Evolutionary conservation across 148 eudicot species (phyloP).

Genomic region (Rhododendron vialii): DNA sequence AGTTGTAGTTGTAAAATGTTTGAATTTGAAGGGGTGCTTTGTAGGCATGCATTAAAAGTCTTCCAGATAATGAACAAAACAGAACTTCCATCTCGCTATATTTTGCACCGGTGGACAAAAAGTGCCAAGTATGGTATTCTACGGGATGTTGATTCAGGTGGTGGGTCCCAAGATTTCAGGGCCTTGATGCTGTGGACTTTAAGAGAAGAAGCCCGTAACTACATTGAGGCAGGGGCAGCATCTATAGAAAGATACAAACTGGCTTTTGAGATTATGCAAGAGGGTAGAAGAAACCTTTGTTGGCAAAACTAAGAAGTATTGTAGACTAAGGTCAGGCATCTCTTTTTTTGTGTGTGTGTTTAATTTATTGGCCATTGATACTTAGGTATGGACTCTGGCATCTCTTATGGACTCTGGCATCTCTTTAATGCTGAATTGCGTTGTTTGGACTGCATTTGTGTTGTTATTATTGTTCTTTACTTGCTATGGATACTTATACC

Average conservation of each 20-base stretch:
- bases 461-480: neutral
- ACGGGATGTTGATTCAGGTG: slow-evolving; percentile 44
- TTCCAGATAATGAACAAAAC: slow-evolving; percentile 53
- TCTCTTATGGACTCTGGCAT: neutral
- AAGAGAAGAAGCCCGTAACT: slow-evolving; percentile 49
- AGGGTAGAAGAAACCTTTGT: slow-evolving; percentile 48
- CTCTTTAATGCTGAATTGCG: neutral
- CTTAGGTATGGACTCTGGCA: neutral
- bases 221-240: slow-evolving; percentile 46
- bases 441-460: neutral
- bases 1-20: slow-evolving; percentile 61
- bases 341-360: neutral
- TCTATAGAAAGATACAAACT: slow-evolving; percentile 49
- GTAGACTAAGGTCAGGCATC: slow-evolving; percentile 16
- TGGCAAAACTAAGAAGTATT: slow-evolving; percentile 38
- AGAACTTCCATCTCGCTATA: slow-evolving; percentile 56
- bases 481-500: neutral
- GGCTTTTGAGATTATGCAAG: slow-evolving; percentile 59
- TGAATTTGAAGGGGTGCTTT: slow-evolving; percentile 57
- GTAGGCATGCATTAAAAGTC: slow-evolving; percentile 55
- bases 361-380: neutral
- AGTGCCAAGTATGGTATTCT: slow-evolving; percentile 44
- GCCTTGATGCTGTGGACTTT: slow-evolving; percentile 56
- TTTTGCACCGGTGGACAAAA: slow-evolving; percentile 53
- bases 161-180: slow-evolving; percentile 42